Evolutionary conservation across 2,329 filamentous ascomycete genomes (phyloP), one percentile per base, ranked within the genome.

Genomic region (Ascochyta koolunga): DNA sequence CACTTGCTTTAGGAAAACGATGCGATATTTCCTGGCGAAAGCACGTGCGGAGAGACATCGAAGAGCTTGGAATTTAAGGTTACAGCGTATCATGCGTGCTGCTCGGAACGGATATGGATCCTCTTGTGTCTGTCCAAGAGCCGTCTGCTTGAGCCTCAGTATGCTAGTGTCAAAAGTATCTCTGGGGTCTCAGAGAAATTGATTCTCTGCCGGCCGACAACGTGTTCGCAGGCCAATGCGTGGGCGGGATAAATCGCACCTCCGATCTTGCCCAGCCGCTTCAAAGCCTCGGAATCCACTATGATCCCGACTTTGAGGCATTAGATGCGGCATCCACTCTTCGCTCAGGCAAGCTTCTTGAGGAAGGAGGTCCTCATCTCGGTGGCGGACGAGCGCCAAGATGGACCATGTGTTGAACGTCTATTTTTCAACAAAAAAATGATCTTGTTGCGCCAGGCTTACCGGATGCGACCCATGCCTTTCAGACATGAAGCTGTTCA

Each of bases 211-310:
- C 44, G 35, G 35, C 44, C 44, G 44, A 33, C 27, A 24, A 21
- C 3, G 15, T 21, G 13, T 18, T 31, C 10, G 11, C 21, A 29
- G 38, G 22, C 38, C 37, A 49, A 42, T 42, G 16, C 38, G 31
- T 35, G 11, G 11, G 41, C 21, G 46, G 29, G 16, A 27, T 3
- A 24, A 27, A 22, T 42, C 31, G 29, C 15, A 21, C 29, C n/a
- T 35, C 38, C 21, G 29, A 49, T 13, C 16, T 11, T 49, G 46
- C 46, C 29, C 32, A 49, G 46, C n/a, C 37, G 15, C 29, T 29
- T 13, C 27, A 42, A 41, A 21, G 31, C 38, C n/a, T 21, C n/a
- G 9, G 22, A n/a, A 36, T 22, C 38, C 31, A 42, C 29, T 16
- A 16, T 16, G 27, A 27, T 22, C 25, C 21, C 46, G 38, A 49